Conservation (phyloP, 2,329 filamentous ascomycete genomes). For the Nannizzia gypsea region DNA sequence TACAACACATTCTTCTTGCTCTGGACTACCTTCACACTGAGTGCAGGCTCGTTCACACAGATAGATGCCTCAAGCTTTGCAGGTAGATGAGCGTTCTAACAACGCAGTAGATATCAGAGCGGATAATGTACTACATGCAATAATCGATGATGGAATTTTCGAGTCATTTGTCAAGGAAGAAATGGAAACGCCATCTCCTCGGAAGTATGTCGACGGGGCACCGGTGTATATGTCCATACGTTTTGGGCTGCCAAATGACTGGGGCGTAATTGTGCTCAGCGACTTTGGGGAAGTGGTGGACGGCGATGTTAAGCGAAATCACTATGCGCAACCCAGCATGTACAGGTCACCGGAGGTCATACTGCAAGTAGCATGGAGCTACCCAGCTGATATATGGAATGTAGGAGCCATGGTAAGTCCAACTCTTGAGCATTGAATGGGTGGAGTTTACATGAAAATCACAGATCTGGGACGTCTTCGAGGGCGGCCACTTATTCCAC, state of each 20-base stretch:
- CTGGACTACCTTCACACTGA: slow-evolving; percentile 10
- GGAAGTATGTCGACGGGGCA: slow-evolving; percentile 4
- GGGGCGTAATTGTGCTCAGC: slow-evolving; percentile 20
- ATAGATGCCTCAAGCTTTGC: not conserved
- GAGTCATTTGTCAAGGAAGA: slow-evolving; percentile 5
- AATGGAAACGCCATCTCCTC: slow-evolving; percentile 4
- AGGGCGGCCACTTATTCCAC: slow-evolving; percentile 11
- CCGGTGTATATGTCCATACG: slow-evolving; percentile 28
- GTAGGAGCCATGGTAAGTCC: slow-evolving; percentile 18
- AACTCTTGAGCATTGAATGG: not conserved
- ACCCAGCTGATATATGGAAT: slow-evolving; percentile 24
- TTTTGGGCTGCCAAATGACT: slow-evolving; percentile 22
- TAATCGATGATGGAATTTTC: slow-evolving; percentile 6
- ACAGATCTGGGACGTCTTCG: slow-evolving; percentile 13
- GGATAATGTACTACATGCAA: slow-evolving; percentile 5
- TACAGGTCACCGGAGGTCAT: slow-evolving; percentile 24
- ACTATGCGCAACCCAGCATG: slow-evolving; percentile 34
- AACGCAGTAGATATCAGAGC: slow-evolving; percentile 4
- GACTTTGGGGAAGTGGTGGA: slow-evolving; percentile 27
- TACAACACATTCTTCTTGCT: slow-evolving; percentile 7
- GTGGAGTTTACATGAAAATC: not conserved
- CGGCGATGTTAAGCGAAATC: slow-evolving; percentile 22
- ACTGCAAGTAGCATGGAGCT: slow-evolving; percentile 18
- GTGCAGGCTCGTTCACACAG: slow-evolving; percentile 6
- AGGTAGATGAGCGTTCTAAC: not conserved